Base-by-base conservation (phyloP, 2,329 filamentous ascomycete genomes). In the Hypoxylon sp. region DNA sequence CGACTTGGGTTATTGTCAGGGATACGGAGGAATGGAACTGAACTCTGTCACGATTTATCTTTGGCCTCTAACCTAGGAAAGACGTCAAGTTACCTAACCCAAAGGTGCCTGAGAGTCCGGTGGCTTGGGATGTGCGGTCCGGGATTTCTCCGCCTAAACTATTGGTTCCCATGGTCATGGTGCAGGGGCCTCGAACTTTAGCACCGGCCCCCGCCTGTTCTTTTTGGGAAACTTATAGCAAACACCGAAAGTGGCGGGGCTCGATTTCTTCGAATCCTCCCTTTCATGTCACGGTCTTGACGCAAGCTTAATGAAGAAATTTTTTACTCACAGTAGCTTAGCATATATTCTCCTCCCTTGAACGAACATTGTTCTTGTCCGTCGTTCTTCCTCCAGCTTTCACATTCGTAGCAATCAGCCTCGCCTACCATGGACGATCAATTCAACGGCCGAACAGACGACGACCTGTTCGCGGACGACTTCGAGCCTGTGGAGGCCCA, bases 381-480 rank as follows among this genome's bases (percentile, higher is more conserved):
- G 32, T 22, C n/a, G 26, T 46, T 30, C 44, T 28, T 17, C 13
- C 22, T 39, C 15, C 30, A 8, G n/a, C n/a, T 6, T 17, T 28
- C 37, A 6, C 15, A 26, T n/a, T 51, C 48, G 4, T 17, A 51
- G 48, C 15, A 15, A 37, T 10, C 10, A 37, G 17, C 47, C 8
- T 51, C 46, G 32, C 47, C n/a, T 44, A 56, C 8, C 20, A 87
- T 87, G 85, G 85, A 87, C 20, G 85, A 88, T 67, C 85, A 88
- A 71, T 88, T 87, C 68, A 81, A 83, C 62, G 85, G 85, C 49
- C 81, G 86, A 19, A 88, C 86, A 47, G 86, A 88, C 71, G 86
- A 88, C 68, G 86, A 87, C 71, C 80, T 88, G 62, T 88, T 88
- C 72, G 83, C 84, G 63, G 86, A 88, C 68, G 86, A 88, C 70